Evolutionary conservation across 75 land plant species (phyloP).

Genomic region (Picea sitchensis): DNA sequence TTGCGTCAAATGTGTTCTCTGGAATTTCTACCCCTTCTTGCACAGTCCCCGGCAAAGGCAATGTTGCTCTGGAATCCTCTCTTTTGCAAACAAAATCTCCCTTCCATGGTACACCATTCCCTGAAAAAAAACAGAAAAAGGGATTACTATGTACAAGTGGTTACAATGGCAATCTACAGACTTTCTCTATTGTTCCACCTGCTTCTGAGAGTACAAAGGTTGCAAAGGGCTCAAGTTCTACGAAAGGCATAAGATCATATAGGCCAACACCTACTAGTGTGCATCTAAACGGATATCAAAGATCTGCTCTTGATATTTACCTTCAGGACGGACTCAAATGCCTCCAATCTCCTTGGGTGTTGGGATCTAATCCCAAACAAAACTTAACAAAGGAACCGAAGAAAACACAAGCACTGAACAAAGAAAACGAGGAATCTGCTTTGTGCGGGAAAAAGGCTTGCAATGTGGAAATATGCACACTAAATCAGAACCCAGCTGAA

Average conservation of each 20-base stretch:
- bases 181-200: not conserved
- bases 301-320: not conserved
- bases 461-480: constrained; percentile 2
- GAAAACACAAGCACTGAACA: not conserved
- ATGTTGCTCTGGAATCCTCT: not conserved
- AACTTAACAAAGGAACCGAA: not conserved
- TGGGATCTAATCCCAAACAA: not conserved
- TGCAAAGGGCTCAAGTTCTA: not conserved
- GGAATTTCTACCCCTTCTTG: constrained; percentile 2
- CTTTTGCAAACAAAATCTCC: not conserved
- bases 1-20: not conserved
- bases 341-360: not conserved
- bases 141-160: not conserved
- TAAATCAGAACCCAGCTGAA: constrained; percentile 11
- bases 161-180: no score
- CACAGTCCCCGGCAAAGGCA: not conserved
- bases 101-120: not conserved
- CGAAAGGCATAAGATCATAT: not conserved
- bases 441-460: not conserved
- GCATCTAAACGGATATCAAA: constrained; percentile 3
- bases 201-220: not conserved
- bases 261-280: not conserved
- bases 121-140: not conserved
- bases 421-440: not conserved
- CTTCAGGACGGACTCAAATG: not conserved